Evolutionary conservation across 257 asterid species (phyloP), one percentile per base, ranked within the genome.

Genomic region (Gynochthodes officinalis): DNA sequence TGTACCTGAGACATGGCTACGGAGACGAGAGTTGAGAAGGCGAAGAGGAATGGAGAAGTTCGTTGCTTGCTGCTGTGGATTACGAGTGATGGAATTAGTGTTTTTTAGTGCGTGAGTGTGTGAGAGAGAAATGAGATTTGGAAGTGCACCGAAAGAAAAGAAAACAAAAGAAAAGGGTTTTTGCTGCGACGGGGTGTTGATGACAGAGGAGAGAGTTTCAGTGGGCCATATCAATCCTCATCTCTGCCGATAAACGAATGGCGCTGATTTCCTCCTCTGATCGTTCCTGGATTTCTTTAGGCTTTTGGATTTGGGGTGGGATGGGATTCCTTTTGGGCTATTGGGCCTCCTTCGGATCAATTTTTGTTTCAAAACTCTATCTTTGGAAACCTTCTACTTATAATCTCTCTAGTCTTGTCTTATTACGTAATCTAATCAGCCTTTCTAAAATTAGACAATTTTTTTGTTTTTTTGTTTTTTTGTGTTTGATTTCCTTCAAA

Each of bases 1-100:
- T 23, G 50, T 63, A 83, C 86, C 86, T 83, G 76, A 83, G 86
- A 83, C 86, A 83, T 83, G 70, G 74, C 76, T 77, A 25, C 39
- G 46, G 82, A 73, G 42, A 63, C 30, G 82, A 73, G 42, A 63
- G n/a, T 32, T 53, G 53, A 63, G 75, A 27, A 62, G 67, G 67
- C 16, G 71, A 48, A 62, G 25, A 43, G 40, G 37, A 7, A 28
- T n/a, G 28, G 9, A n/a, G 63, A 48, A 19, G 77, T 69, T 70
- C 75, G 59, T 75, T 69, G 76, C 67, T 78, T 66, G 82, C 54
- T 66, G 82, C 54, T 32, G 52, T 27, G 35, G 27, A 27, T 30
- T 15, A 37, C 0, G 69, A 70, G n/a, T 42, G 52, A 69, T 53
- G 64, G 37, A 35, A 23, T n/a, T 6, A 11, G 33, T 0, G 52